Conservation (phyloP, 495 filamentous ascomycete genomes). For the Tuber melanosporum region DNA sequence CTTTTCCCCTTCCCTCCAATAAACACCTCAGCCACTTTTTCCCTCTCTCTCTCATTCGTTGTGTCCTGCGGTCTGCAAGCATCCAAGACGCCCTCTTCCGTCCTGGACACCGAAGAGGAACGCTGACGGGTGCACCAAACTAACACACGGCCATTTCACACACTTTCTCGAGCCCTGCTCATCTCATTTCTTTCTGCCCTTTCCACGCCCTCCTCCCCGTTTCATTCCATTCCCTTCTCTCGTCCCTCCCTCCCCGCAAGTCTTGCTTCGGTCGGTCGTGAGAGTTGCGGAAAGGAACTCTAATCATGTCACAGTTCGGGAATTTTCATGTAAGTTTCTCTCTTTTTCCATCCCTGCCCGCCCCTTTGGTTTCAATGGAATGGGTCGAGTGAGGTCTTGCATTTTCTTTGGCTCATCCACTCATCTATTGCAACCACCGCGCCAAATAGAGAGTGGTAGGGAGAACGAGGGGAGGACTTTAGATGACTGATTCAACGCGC, state of each 20-base stretch:
- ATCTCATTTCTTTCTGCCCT: conserved; percentile 2
- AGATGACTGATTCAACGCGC: conserved; percentile 7
- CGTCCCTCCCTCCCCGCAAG: conserved; percentile 16
- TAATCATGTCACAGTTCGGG: conserved; percentile 61
- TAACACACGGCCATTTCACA: background rate
- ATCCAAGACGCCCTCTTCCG: background rate
- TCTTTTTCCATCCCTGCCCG: background rate
- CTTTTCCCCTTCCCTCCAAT: background rate
- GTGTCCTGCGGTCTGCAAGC: background rate
- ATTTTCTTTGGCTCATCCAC: background rate
- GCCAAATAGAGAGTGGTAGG: background rate
- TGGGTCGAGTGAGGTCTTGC: conserved; percentile 8
- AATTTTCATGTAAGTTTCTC: conserved; percentile 71
- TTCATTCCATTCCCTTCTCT: conserved; percentile 17
- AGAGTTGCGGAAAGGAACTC: conserved; percentile 32
- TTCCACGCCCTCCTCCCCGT: conserved; percentile 7
- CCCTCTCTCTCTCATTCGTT: background rate
- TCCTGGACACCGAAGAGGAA: background rate
- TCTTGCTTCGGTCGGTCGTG: conserved; percentile 17
- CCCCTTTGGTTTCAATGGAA: conserved; percentile 10
- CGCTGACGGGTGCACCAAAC: conserved; percentile 3
- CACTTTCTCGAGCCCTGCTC: background rate
- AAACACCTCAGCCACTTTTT: conserved; percentile 1
- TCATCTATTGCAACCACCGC: background rate
- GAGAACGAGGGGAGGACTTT: background rate